Evolutionary conservation across 495 filamentous ascomycete genomes (phyloP).

Genomic region (Thozetella sp.): DNA sequence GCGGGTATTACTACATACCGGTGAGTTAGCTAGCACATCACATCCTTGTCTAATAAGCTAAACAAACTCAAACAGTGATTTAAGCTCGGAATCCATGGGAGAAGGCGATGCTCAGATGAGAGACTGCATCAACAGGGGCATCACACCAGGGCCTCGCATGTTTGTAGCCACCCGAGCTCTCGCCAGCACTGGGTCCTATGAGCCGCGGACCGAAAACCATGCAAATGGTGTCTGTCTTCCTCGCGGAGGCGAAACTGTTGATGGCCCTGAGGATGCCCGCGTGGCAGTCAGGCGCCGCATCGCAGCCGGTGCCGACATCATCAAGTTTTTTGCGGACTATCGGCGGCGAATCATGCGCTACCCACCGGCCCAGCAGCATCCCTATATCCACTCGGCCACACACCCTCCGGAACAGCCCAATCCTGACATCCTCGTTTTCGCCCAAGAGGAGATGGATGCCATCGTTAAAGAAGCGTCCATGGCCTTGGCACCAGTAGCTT

Average conservation of each 20-base stretch:
- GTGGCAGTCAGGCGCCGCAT: constrained; percentile 47
- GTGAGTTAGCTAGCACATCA: no score
- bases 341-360: constrained; percentile 45
- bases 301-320: constrained; percentile 49
- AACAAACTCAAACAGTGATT: no score
- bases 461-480: constrained; percentile 47
- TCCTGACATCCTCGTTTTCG: constrained; percentile 40
- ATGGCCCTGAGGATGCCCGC: constrained; percentile 42
- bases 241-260: constrained; percentile 39
- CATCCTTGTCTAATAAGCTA: no score
- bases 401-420: constrained; percentile 32
- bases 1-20: constrained; percentile 58
- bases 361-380: constrained; percentile 27
- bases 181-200: constrained; percentile 48
- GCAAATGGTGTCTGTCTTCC: constrained; percentile 27
- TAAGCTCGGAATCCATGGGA: constrained; percentile 52
- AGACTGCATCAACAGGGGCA: constrained; percentile 48
- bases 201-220: constrained; percentile 43
- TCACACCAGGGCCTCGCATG: constrained; percentile 51
- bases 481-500: constrained; percentile 40
- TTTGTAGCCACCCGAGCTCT: constrained; percentile 53
- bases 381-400: constrained; percentile 8
- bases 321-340: constrained; percentile 58
- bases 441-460: constrained; percentile 50
- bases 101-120: constrained; percentile 44